Evolutionary conservation across 371 early-diverging fungal genomes (phyloP).

Genomic region (Lichtheimia corymbifera): DNA sequence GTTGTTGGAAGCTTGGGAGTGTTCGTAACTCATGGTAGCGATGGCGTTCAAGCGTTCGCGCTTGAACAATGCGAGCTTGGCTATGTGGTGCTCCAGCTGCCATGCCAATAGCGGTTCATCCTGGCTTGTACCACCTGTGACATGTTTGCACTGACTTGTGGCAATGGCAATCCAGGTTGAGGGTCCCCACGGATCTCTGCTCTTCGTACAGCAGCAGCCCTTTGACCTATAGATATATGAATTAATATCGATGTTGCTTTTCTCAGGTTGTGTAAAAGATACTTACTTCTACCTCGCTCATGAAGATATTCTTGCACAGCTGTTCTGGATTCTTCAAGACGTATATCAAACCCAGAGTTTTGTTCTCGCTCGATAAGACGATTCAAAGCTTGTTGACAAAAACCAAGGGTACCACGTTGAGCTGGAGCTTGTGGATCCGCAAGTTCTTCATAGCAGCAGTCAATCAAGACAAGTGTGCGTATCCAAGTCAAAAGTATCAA

Average conservation of each 20-base stretch:
- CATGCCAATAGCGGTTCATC: neutral
- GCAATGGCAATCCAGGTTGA: neutral
- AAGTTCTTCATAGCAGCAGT: neutral
- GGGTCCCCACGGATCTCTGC: neutral
- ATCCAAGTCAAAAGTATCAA: conserved; percentile 1
- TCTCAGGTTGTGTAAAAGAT: no score
- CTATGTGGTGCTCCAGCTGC: neutral
- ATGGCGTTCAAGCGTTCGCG: neutral
- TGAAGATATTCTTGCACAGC: no score
- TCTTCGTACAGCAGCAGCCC: no score
- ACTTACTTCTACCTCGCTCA: no score
- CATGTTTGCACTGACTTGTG: no score
- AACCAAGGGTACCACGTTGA: no score
- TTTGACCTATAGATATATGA: no score
- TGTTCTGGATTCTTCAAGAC: no score
- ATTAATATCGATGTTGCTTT: no score
- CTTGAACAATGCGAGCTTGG: neutral
- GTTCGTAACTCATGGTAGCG: neutral
- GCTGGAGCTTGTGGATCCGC: neutral
- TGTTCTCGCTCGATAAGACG: no score
- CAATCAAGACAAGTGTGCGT: neutral
- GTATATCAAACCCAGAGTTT: no score
- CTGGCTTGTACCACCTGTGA: neutral
- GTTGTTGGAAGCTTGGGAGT: neutral
- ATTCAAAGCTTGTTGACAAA: no score